phyloP scores from a whole-genome alignment of 176 grass and related monocot genomes.

The Carex scoparia region DNA sequence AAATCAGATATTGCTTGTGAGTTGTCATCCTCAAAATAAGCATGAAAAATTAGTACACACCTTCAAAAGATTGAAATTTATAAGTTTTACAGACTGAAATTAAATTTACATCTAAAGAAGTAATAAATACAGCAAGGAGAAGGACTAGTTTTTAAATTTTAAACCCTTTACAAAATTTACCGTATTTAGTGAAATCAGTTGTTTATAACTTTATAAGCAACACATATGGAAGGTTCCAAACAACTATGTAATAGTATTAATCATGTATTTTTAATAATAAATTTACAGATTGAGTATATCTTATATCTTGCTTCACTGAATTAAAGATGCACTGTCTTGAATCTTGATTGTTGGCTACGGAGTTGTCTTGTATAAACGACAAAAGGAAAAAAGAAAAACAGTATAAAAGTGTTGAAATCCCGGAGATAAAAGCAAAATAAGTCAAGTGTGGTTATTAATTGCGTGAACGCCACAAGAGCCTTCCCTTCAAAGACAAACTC shows the following conservation, averaged over 20 bases:
- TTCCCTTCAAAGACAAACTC: background rate
- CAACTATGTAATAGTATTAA: background rate
- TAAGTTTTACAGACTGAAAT: too few relatives aligned
- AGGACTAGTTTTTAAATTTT: too few relatives aligned
- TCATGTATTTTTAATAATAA: background rate
- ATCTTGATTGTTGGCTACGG: background rate
- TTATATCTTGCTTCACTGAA: background rate
- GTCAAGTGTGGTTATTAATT: background rate
- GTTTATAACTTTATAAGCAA: background rate
- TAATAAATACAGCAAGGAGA: too few relatives aligned
- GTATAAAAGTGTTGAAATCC: background rate
- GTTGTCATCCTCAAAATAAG: background rate
- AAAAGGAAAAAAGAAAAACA: too few relatives aligned
- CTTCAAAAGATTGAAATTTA: too few relatives aligned
- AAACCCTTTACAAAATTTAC: background rate
- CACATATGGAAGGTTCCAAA: background rate
- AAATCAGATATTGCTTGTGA: too few relatives aligned
- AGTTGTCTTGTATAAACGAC: background rate
- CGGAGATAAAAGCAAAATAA: background rate
- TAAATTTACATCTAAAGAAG: too few relatives aligned
- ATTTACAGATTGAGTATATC: background rate
- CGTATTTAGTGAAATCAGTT: background rate
- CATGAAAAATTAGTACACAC: background rate
- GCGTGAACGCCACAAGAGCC: conserved; percentile 4
- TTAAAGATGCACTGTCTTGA: background rate